Conservation (phyloP, 2,329 filamentous ascomycete genomes). For the Aspergillus neoniger region DNA sequence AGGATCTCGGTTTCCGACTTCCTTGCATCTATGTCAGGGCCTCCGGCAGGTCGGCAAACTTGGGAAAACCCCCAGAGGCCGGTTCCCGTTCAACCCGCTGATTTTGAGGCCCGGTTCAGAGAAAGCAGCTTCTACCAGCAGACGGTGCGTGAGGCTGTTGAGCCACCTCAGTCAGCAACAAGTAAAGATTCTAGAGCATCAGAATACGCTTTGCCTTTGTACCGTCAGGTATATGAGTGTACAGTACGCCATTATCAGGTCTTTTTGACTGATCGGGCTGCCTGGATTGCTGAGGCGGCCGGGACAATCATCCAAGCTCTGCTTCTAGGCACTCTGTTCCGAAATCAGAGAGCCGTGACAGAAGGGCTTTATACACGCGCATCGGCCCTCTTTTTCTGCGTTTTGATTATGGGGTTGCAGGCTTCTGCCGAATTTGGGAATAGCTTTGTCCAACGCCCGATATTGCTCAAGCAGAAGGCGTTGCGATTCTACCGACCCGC, state of each 20-base stretch:
- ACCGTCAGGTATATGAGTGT: constrained; percentile 4
- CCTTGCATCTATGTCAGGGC: constrained; percentile 58
- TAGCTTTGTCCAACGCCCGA: constrained; percentile 16
- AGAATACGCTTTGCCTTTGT: neutral
- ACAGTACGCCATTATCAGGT: constrained; percentile 8
- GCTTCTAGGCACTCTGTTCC: constrained; percentile 20
- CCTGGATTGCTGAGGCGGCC: neutral
- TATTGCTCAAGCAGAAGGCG: constrained; percentile 19
- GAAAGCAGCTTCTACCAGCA: neutral
- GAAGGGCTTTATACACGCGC: constrained; percentile 11
- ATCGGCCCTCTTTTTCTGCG: constrained; percentile 18
- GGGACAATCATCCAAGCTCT: constrained; percentile 16
- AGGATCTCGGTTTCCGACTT: constrained; percentile 77
- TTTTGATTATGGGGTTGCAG: constrained; percentile 16
- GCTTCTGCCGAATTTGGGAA: constrained; percentile 16
- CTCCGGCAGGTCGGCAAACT: neutral
- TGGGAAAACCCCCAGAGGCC: neutral
- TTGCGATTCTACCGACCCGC: constrained; percentile 64
- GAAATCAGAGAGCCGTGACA: constrained; percentile 10
- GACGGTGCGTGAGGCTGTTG: neutral
- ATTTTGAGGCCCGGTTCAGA: neutral
- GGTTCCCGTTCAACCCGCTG: constrained; percentile 1
- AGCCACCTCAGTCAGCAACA: neutral
- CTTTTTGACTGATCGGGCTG: constrained; percentile 6
- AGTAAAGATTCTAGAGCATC: neutral